Percentiles rank a stretch among this genome's conserved stretches.
phyloP scores from a whole-genome alignment of 1,284 basidiomycete species.

The Ustilago tritici region DNA sequence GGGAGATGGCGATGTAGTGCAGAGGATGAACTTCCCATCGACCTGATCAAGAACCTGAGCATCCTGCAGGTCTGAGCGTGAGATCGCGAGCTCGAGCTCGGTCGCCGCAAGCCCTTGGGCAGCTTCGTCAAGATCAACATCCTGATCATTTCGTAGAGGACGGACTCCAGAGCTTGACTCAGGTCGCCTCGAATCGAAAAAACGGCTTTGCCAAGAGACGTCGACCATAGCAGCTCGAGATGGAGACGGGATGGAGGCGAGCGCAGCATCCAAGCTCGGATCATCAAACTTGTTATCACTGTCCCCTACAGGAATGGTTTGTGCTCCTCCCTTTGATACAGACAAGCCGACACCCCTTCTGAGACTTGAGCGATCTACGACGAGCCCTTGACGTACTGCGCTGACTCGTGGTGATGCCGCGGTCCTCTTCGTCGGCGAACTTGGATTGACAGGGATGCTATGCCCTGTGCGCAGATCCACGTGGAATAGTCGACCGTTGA shows the following conservation, averaged over 20 bases:
- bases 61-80: slow-evolving; percentile 15
- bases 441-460: slow-evolving; percentile 14
- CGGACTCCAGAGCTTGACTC: not conserved
- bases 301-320: not conserved
- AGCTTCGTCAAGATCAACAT: not conserved
- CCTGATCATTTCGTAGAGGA: not conserved
- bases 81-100: slow-evolving; percentile 22
- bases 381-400: no score
- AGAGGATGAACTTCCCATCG: slow-evolving; percentile 88
- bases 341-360: slow-evolving; percentile 5
- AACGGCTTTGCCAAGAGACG: slow-evolving; percentile 17
- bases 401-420: not conserved
- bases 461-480: slow-evolving; percentile 38
- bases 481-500: slow-evolving; percentile 28
- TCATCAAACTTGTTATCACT: slow-evolving; percentile 34
- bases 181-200: slow-evolving; percentile 26
- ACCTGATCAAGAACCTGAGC: slow-evolving; percentile 77
- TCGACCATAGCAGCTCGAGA: not conserved
- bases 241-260: slow-evolving; percentile 23
- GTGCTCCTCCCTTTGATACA: not conserved
- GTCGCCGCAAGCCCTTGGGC: not conserved
- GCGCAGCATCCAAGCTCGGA: slow-evolving; percentile 21
- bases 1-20: slow-evolving; percentile 70
- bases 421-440: not conserved
- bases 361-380: slow-evolving; percentile 17